phyloP scores from a whole-genome alignment of 805 yeast species.

The Candida oleophila region DNA sequence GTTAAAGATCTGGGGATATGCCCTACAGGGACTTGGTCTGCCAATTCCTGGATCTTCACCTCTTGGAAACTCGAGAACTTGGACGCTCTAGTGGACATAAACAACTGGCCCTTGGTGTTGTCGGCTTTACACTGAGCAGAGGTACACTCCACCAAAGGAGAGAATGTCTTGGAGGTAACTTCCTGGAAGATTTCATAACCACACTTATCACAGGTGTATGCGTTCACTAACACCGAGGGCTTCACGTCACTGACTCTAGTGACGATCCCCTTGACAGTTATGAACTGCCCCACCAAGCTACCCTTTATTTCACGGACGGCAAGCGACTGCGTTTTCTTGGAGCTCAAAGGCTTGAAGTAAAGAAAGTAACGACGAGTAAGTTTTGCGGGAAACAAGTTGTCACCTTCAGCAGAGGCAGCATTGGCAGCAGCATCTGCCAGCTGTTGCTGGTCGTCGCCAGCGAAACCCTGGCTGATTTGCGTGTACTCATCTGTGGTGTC shows the following conservation, averaged over 20 bases:
- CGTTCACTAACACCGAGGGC: conserved; percentile 86
- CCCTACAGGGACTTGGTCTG: conserved; percentile 96
- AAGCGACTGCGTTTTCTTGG: conserved; percentile 51
- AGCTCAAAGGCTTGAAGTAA: conserved; percentile 79
- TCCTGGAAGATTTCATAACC: conserved; percentile 97
- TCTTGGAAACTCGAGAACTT: conserved; percentile 95
- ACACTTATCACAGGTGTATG: conserved; percentile 96
- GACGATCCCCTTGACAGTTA: conserved; percentile 90
- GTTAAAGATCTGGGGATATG: conserved; percentile 90
- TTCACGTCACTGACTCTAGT: conserved; percentile 96
- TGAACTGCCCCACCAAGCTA: conserved; percentile 74
- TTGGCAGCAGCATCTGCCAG: conserved; percentile 13
- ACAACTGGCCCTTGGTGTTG: conserved; percentile 82
- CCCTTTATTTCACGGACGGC: conserved; percentile 93
- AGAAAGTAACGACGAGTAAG: conserved; percentile 83
- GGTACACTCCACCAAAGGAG: conserved; percentile 86
- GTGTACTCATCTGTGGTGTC: conserved; percentile 64
- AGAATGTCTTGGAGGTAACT: conserved; percentile 77
- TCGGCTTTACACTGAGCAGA: conserved; percentile 77
- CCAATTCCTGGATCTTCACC: conserved; percentile 88
- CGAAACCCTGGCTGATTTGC: conserved; percentile 38
- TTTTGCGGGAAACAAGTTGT: conserved; percentile 75
- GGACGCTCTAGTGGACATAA: conserved; percentile 92
- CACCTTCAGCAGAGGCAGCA: conserved; percentile 12
- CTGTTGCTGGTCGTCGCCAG: conserved; percentile 9